Percentiles rank a stretch among this genome's conserved stretches.
Evolutionary conservation across 495 filamentous ascomycete genomes (phyloP).

Genomic region (Aspergillus saccharolyticus): DNA sequence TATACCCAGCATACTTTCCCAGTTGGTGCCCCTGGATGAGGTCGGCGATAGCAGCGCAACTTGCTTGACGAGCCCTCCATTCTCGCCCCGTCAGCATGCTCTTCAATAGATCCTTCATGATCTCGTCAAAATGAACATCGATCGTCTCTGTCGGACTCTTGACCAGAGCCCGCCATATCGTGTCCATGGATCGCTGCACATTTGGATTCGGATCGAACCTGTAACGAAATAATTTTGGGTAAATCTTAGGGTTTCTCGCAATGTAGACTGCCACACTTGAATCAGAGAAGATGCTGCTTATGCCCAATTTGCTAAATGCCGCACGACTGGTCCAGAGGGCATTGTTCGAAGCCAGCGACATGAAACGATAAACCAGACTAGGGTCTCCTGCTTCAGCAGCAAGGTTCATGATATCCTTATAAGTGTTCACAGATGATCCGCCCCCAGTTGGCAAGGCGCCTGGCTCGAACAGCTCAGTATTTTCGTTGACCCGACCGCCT

Average conservation of each 20-base stretch:
- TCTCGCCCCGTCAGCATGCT: slow-evolving; percentile 77
- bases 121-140: slow-evolving; percentile 71
- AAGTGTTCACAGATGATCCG: slow-evolving; percentile 82
- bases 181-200: slow-evolving; percentile 91
- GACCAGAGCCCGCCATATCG: slow-evolving; percentile 91
- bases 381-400: slow-evolving; percentile 92
- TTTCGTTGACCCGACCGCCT: slow-evolving; percentile 69
- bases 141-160: slow-evolving; percentile 73
- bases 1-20: slow-evolving; percentile 74
- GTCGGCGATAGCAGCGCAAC: slow-evolving; percentile 85
- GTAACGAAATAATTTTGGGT: slow-evolving; percentile 91
- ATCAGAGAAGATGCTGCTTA: slow-evolving; percentile 85
- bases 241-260: slow-evolving; percentile 79
- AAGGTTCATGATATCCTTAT: slow-evolving; percentile 90
- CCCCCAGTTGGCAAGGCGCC: slow-evolving; percentile 88
- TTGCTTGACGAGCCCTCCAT: slow-evolving; percentile 88
- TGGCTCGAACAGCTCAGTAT: slow-evolving; percentile 92
- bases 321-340: slow-evolving; percentile 93
- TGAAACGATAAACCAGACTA: slow-evolving; percentile 92
- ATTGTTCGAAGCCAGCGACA: slow-evolving; percentile 91
- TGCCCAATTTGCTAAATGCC: slow-evolving; percentile 88
- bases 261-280: slow-evolving; percentile 69
- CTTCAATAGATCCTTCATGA: slow-evolving; percentile 79
- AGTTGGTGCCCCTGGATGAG: slow-evolving; percentile 71
- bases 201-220: slow-evolving; percentile 90